Percentiles rank a stretch among this genome's conserved stretches.
Evolutionary conservation across 495 filamentous ascomycete genomes (phyloP).

Genomic region (Talaromyces liani): DNA sequence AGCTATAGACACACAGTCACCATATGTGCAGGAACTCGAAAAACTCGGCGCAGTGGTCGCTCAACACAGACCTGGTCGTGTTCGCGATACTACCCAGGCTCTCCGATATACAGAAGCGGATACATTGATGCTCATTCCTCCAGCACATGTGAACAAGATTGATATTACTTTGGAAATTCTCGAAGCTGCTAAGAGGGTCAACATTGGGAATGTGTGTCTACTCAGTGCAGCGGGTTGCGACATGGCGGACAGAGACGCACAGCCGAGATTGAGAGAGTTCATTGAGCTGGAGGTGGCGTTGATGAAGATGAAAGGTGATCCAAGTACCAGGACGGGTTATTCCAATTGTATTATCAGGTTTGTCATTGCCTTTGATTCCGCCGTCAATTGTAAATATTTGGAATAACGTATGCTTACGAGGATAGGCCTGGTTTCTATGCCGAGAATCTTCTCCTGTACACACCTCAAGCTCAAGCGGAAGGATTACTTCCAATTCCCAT

Average conservation of each 20-base stretch:
- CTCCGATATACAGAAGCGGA: constrained; percentile 39
- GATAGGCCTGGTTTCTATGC: constrained; percentile 46
- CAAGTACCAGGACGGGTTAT: constrained; percentile 28
- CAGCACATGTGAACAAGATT: constrained; percentile 38
- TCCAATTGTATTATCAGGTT: constrained; percentile 46
- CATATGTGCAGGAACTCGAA: constrained; percentile 43
- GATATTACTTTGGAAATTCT: constrained; percentile 43
- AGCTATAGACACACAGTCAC: constrained; percentile 33
- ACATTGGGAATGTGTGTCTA: constrained; percentile 42
- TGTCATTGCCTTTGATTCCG: constrained; percentile 9
- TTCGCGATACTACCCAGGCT: constrained; percentile 25
- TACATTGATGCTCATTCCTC: constrained; percentile 48
- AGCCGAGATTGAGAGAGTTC: constrained; percentile 47
- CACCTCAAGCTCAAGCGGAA: constrained; percentile 35
- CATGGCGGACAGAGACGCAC: constrained; percentile 41
- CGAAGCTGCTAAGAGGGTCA: constrained; percentile 40
- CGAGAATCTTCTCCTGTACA: constrained; percentile 48
- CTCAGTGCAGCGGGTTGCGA: constrained; percentile 48
- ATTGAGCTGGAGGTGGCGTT: constrained; percentile 44
- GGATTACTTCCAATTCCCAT: constrained; percentile 43
- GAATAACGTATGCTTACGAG: background rate
- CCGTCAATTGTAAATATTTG: background rate
- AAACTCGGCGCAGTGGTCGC: constrained; percentile 45
- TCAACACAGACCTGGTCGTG: constrained; percentile 33
- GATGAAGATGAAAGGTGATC: constrained; percentile 39